A percentile compares a stretch with the other conserved stretches of the same genome.
phyloP scores from a whole-genome alignment of 2,329 filamentous ascomycete genomes.

The Venturia aucupariae region DNA sequence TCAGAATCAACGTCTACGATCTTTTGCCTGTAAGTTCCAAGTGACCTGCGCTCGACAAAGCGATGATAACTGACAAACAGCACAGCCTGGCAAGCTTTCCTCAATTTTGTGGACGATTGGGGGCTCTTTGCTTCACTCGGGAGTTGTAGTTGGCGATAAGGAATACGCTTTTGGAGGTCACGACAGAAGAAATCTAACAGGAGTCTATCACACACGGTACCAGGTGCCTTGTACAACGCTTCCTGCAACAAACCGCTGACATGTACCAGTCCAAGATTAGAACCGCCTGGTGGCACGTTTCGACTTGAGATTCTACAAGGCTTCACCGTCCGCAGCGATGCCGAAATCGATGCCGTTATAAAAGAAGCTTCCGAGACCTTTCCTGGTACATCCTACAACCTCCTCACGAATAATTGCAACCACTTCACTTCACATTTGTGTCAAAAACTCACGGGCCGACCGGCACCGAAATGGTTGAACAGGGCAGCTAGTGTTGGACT shows the following conservation, averaged over 20 bases:
- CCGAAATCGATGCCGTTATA: constrained; percentile 64
- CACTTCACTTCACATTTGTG: constrained; percentile 76
- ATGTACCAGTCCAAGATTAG: constrained; percentile 44
- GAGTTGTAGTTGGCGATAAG: constrained; percentile 67
- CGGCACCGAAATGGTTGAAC: constrained; percentile 69
- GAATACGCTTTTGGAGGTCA: constrained; percentile 86
- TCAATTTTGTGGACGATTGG: constrained; percentile 70
- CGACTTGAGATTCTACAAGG: constrained; percentile 67
- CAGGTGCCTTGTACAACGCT: background rate
- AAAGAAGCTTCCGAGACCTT: constrained; percentile 62
- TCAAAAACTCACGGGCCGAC: constrained; percentile 58
- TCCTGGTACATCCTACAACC: constrained; percentile 66
- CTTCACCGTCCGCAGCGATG: constrained; percentile 59
- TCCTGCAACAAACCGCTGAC: background rate
- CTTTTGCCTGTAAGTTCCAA: constrained; percentile 53
- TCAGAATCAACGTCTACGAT: constrained; percentile 71
- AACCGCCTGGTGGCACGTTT: constrained; percentile 71
- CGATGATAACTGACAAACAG: constrained; percentile 2
- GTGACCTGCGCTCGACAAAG: background rate
- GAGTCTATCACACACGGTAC: constrained; percentile 68
- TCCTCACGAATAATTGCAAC: constrained; percentile 79
- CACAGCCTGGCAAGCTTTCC: constrained; percentile 62
- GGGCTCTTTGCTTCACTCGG: constrained; percentile 69
- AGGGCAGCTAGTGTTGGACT: constrained; percentile 76
- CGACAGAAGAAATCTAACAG: constrained; percentile 58